Percentiles rank a stretch among this genome's conserved stretches.
Evolutionary conservation across 1,284 basidiomycete genomes (phyloP).

Genomic region (Melampsora larici-populina): DNA sequence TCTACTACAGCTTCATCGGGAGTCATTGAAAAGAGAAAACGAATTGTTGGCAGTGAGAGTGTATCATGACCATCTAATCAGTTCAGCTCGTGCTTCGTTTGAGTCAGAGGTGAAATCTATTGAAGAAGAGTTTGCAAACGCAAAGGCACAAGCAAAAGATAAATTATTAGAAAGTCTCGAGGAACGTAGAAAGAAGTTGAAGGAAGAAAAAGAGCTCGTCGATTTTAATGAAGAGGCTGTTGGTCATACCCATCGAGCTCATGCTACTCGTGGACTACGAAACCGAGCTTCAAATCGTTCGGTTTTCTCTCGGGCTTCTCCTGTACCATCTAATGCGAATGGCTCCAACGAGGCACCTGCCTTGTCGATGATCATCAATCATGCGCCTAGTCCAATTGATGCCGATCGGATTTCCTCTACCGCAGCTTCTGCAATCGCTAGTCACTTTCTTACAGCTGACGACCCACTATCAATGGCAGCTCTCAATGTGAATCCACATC

Average conservation of each 20-base stretch:
- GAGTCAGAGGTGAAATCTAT: slow-evolving; percentile 57
- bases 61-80: slow-evolving; percentile 56
- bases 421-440: background rate
- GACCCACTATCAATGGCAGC: slow-evolving; percentile 43
- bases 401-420: slow-evolving; percentile 10
- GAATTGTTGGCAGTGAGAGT: slow-evolving; percentile 55
- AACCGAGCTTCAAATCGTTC: slow-evolving; percentile 39
- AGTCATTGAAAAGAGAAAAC: slow-evolving; percentile 57
- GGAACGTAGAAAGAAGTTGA: slow-evolving; percentile 57
- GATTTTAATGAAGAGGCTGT: slow-evolving; percentile 42
- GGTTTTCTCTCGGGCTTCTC: slow-evolving; percentile 33
- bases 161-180: slow-evolving; percentile 57
- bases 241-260: slow-evolving; percentile 32
- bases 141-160: slow-evolving; percentile 55
- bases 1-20: slow-evolving; percentile 57
- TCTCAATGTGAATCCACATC: slow-evolving; percentile 33
- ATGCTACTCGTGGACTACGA: slow-evolving; percentile 36
- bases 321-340: background rate
- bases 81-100: slow-evolving; percentile 53
- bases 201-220: slow-evolving; percentile 58
- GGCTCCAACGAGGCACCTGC: background rate
- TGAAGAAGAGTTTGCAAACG: slow-evolving; percentile 57
- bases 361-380: slow-evolving; percentile 10
- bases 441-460: slow-evolving; percentile 37
- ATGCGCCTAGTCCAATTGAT: slow-evolving; percentile 20